Base-by-base conservation (phyloP, 202 grass and related monocot species). In the Hordeum pubiflorum region DNA sequence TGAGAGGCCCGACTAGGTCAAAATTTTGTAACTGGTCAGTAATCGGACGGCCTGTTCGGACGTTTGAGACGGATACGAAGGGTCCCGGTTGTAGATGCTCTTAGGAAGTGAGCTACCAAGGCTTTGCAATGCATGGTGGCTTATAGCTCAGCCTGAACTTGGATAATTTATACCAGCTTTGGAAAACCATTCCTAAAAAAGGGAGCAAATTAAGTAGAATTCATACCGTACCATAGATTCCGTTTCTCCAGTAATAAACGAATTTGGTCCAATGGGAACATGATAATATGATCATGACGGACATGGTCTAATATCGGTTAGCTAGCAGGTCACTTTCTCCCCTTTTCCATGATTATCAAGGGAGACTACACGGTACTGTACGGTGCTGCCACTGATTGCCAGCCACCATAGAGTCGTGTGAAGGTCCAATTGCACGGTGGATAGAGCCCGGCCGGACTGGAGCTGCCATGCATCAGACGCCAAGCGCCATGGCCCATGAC, bases 281-380 rank as follows among this genome's bases (percentile, higher is more conserved):
- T 80, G 81, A 75, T 80, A 27, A 55, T 15, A 80, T 12, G 41
- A 76, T 68, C 24, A 46, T 48, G 36, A 10, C 62, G 1, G 1
- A 26, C 22, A 33, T 68, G 32, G 75, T 65, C 36, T 38, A 71
- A 62, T 58, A 23, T 52, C 43, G 4, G 68, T 63, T 14, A 62
- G 10, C 17, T 72, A 34, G 72, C 36, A 58, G 4, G 63, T 57
- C 77, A 0, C 77, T 85, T 2, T 88, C 82, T 38, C 29, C 54
- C 41, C 76, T 80, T 46, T 58, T 17, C 72, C 37, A 14, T 66
- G 64, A 50, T 66, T 48, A 27, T 72, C 72, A 54, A 70, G 22
- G 3, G 69, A 60, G 62, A 26, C 71, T 72, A 52, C 22, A 24
- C 69, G 32, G 24, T 2, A 40, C 65, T 21, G 10, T 27, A 26